Evolutionary conservation across 1,284 basidiomycete species (phyloP).

Genomic region (Naganishia cerealis): DNA sequence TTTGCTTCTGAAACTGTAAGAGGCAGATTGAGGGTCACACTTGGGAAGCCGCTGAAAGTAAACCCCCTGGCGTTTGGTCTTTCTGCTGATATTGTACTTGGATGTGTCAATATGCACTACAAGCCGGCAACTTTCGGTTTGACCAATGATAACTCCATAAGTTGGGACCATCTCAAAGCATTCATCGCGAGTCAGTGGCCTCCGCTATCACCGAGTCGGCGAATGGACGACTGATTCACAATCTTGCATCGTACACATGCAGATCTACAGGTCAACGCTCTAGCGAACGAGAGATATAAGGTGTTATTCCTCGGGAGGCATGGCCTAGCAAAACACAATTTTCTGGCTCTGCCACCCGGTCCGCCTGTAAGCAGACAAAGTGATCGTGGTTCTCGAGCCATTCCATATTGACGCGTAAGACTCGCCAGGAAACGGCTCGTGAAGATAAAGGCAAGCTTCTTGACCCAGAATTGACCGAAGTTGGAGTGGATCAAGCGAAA

Average conservation of each 20-base stretch:
- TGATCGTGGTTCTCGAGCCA: too few species aligned
- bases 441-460: slow-evolving; percentile 67
- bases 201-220: neutral
- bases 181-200: neutral
- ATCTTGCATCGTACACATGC: neutral
- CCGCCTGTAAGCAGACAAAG: neutral
- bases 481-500: slow-evolving; percentile 67
- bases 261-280: neutral
- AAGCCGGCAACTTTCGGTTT: neutral
- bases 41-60: too few species aligned
- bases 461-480: slow-evolving; percentile 70
- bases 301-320: slow-evolving; percentile 40
- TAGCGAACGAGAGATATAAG: slow-evolving; percentile 1
- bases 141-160: neutral
- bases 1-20: too few species aligned
- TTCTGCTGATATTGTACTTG: neutral
- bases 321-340: slow-evolving; percentile 52
- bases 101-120: neutral
- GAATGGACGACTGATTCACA: neutral
- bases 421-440: neutral
- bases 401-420: neutral
- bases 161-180: neutral
- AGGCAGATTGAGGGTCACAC: too few species aligned
- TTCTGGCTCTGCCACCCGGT: neutral
- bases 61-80: too few species aligned